phyloP scores from a whole-genome alignment of 257 asterid species.

The Scutellaria baicalensis region DNA sequence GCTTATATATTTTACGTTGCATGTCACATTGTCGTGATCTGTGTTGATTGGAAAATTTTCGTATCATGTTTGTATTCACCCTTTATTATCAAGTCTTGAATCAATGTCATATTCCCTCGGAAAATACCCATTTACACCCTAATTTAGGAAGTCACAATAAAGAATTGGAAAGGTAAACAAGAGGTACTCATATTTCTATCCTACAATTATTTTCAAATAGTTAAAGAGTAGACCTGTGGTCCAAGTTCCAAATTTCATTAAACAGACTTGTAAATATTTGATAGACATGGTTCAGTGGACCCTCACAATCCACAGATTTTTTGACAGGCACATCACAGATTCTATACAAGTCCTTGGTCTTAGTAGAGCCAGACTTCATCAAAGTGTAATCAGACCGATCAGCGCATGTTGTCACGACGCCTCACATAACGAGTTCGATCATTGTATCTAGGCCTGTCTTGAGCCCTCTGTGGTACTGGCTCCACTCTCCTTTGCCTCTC shows the following conservation, averaged over 20 bases:
- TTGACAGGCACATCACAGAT: neutral
- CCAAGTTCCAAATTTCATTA: neutral
- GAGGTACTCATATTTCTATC: too few relatives aligned
- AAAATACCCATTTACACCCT: too few relatives aligned
- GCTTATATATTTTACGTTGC: too few relatives aligned
- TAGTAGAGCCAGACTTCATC: neutral
- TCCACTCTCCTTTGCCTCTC: conserved; percentile 95
- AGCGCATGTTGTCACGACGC: conserved; percentile 59
- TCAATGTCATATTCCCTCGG: too few relatives aligned
- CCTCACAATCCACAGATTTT: neutral
- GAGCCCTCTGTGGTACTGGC: conserved; percentile 88
- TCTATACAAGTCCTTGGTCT: neutral
- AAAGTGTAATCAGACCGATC: neutral
- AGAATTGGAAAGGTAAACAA: too few relatives aligned
- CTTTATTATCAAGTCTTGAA: too few relatives aligned
- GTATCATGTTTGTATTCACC: too few relatives aligned
- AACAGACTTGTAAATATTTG: neutral
- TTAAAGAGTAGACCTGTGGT: neutral
- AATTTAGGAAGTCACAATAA: too few relatives aligned
- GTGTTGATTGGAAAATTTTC: too few relatives aligned
- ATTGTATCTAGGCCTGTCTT: conserved; percentile 89
- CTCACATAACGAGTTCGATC: conserved; percentile 84
- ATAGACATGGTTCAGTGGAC: too few relatives aligned
- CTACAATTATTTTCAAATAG: conserved; percentile 6
- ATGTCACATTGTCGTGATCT: too few relatives aligned